Conservation (phyloP, 208 protist species). For the Balamuthia mandrillaris region DNA sequence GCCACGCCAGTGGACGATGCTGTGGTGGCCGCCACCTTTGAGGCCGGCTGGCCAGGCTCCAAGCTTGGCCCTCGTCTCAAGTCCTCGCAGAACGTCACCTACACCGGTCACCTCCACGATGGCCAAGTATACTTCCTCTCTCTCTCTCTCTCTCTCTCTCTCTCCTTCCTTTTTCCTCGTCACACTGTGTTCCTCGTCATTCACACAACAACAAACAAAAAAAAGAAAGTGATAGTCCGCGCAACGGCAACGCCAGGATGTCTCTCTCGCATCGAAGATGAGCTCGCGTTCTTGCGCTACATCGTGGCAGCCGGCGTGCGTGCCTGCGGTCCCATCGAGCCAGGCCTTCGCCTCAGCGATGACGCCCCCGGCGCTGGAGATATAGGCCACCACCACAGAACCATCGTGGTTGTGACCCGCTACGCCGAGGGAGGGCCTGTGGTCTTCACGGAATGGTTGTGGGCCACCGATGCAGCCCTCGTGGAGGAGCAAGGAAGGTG, state of each 20-base stretch:
- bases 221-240: not conserved
- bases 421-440: conserved; percentile 45
- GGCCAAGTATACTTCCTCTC: conserved; percentile 26
- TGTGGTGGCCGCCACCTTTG: not conserved
- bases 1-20: not conserved
- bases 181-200: not conserved
- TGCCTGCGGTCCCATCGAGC: not conserved
- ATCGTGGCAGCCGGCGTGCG: not conserved
- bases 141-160: not conserved
- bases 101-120: not conserved
- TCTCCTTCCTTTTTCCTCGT: no score
- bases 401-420: conserved; percentile 42
- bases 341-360: not conserved
- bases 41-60: not conserved
- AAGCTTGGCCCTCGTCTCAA: conserved; percentile 42
- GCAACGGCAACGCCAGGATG: conserved; percentile 1
- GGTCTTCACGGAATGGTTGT: conserved; percentile 33
- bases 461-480: conserved; percentile 28
- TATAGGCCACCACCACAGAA: not conserved
- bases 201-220: not conserved
- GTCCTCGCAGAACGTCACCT: conserved; percentile 56
- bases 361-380: not conserved
- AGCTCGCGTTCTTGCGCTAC: not conserved
- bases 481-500: conserved; percentile 42
- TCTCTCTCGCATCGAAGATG: not conserved